phyloP scores from a whole-genome alignment of 106 monocot species.

The Agapanthus africanus region DNA sequence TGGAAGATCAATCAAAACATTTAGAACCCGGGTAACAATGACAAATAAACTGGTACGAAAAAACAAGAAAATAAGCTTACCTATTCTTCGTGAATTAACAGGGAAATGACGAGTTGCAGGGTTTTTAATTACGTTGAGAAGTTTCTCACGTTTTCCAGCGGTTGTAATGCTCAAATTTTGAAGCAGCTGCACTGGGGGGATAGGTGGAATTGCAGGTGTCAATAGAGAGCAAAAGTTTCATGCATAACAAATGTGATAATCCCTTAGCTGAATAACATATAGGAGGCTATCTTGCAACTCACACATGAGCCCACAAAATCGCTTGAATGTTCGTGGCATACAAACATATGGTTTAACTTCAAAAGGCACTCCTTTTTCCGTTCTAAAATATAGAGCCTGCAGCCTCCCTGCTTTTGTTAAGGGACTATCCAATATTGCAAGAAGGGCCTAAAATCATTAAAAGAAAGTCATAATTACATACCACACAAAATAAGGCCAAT shows the following conservation, averaged over 20 bases:
- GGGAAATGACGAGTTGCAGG: conserved; percentile 81
- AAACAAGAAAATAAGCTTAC: conserved; percentile 26
- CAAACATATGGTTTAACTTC: conserved; percentile 94
- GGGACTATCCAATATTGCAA: conserved; percentile 93
- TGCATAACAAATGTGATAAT: not conserved
- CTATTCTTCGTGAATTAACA: conserved; percentile 72
- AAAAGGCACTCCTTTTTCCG: conserved; percentile 79
- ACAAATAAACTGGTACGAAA: not conserved
- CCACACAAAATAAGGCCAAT: too few species aligned
- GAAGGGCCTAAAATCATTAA: conserved; percentile 61
- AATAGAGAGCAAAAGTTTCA: conserved; percentile 4
- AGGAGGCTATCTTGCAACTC: conserved; percentile 38
- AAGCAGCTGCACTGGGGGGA: conserved; percentile 64
- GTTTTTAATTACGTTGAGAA: conserved; percentile 90
- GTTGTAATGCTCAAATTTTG: conserved; percentile 78
- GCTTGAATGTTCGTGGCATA: conserved; percentile 85
- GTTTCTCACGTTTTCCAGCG: conserved; percentile 81
- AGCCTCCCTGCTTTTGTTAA: conserved; percentile 88
- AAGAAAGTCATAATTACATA: too few species aligned
- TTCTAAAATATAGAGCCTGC: conserved; percentile 76
- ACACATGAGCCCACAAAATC: conserved; percentile 96
- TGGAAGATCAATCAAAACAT: conserved; percentile 17
- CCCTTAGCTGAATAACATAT: too few species aligned
- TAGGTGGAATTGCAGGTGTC: not conserved
- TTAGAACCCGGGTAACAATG: not conserved